These are phyloP conservation scores for Sarocladium oryzae DNA, from an alignment of 2,329 filamentous ascomycete genomes.

Conservation along the genomic window DNA sequence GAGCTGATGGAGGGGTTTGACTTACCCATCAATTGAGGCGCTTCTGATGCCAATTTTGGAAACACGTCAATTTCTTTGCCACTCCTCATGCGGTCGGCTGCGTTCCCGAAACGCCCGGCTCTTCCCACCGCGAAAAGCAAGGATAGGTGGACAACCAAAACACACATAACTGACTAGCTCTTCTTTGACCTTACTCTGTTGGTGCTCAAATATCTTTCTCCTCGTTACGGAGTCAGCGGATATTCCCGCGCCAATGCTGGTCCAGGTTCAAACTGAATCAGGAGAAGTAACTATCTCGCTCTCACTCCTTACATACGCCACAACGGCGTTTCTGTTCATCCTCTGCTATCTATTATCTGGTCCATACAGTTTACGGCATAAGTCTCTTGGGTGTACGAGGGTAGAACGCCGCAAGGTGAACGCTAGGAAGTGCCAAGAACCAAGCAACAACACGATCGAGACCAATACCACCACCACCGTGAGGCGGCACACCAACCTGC, in stretches of 20 bases:
- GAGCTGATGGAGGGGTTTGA: not conserved
- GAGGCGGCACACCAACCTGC: conserved; percentile 78
- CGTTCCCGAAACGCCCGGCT: not conserved
- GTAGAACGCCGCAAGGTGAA: conserved; percentile 52
- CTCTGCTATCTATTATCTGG: not conserved
- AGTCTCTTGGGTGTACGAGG: conserved; percentile 55
- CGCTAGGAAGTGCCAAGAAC: conserved; percentile 52
- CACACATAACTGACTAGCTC: too few species aligned
- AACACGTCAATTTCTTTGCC: not conserved
- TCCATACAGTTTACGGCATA: conserved; percentile 32
- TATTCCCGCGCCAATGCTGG: not conserved
- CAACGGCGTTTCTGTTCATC: not conserved
- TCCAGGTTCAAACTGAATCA: not conserved
- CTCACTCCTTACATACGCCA: not conserved
- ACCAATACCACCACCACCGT: conserved; percentile 84
- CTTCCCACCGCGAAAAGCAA: not conserved
- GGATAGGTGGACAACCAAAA: too few species aligned
- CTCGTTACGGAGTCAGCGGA: not conserved
- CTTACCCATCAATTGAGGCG: not conserved
- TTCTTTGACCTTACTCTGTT: too few species aligned
- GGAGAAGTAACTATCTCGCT: too few species aligned
- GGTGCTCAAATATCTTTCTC: too few species aligned
- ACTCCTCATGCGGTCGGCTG: not conserved
- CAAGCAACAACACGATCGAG: conserved; percentile 77
- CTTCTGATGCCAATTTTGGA: conserved; percentile 3